Percentiles rank a stretch among this genome's conserved stretches.
Evolutionary conservation across 306 rosid species (phyloP).

Genomic region (Dalbergia cultrata): DNA sequence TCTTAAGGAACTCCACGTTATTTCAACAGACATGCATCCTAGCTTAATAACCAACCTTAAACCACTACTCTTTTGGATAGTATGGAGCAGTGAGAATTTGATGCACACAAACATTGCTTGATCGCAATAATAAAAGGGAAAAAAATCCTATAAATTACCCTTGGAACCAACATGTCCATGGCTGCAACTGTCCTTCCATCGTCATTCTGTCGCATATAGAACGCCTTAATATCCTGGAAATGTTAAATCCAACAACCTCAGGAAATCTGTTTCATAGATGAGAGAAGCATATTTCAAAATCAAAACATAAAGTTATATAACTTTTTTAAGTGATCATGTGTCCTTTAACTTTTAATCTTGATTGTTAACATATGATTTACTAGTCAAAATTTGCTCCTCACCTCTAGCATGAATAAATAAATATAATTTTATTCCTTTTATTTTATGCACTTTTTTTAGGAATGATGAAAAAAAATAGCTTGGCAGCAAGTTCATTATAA

Average conservation of each 20-base stretch:
- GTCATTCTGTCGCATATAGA: conserved; percentile 96
- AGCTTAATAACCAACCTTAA: conserved; percentile 8
- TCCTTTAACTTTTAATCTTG: too few species aligned
- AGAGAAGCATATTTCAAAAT: too few species aligned
- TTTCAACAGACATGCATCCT: background rate
- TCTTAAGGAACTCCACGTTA: background rate
- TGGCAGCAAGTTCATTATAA: conserved; percentile 2
- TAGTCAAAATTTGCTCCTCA: too few species aligned
- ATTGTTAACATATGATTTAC: too few species aligned
- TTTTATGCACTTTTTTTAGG: too few species aligned
- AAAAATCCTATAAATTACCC: conserved; percentile 59
- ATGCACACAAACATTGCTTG: conserved; percentile 23
- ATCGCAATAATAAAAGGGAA: conserved; percentile 16
- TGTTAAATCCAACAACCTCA: conserved; percentile 44
- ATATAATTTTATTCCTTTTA: too few species aligned
- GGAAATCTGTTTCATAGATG: background rate
- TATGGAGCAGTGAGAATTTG: conserved; percentile 14
- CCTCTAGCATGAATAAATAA: too few species aligned
- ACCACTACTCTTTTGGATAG: conserved; percentile 30
- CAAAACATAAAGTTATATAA: too few species aligned
- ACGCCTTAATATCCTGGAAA: conserved; percentile 94
- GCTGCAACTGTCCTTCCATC: conserved; percentile 97
- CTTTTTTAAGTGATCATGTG: too few species aligned
- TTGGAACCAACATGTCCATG: conserved; percentile 97
- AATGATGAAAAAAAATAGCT: background rate